Evolutionary conservation across 305 asterid genomes (phyloP).

Genomic region (Coffea humblotiana): DNA sequence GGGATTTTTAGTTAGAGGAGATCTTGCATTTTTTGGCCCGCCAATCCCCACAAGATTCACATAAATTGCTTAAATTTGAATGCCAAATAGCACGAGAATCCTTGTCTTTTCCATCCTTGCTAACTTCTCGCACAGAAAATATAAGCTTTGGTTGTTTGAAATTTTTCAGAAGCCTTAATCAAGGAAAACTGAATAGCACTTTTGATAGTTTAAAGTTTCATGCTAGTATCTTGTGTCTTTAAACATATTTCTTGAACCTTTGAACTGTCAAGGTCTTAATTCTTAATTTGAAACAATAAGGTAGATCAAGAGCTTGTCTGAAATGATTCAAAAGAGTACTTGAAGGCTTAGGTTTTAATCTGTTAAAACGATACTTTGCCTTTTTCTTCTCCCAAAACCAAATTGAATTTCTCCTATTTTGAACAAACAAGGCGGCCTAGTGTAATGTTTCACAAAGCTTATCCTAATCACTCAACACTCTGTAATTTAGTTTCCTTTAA

Average conservation of each 20-base stretch:
- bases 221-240: background rate
- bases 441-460: background rate
- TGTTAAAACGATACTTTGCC: too few relatives aligned
- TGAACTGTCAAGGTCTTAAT: background rate
- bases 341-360: background rate
- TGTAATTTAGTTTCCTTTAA: background rate
- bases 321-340: background rate
- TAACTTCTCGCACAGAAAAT: too few relatives aligned
- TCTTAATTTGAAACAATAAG: background rate
- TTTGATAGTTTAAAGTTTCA: too few relatives aligned
- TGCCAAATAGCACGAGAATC: too few relatives aligned
- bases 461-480: background rate
- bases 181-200: too few relatives aligned
- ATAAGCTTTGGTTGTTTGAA: too few relatives aligned
- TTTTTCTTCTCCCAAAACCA: background rate
- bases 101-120: too few relatives aligned
- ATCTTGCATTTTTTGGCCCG: background rate
- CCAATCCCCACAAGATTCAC: too few relatives aligned
- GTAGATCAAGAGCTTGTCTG: background rate
- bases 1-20: background rate
- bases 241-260: background rate
- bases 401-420: background rate
- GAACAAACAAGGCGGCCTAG: background rate
- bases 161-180: too few relatives aligned
- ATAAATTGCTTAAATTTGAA: too few relatives aligned